A percentile compares a stretch with the other conserved stretches of the same genome.
These are phyloP conservation scores for Isochrysis galbana DNA, from an alignment of 78 protist species.

Conservation along the genomic window DNA sequence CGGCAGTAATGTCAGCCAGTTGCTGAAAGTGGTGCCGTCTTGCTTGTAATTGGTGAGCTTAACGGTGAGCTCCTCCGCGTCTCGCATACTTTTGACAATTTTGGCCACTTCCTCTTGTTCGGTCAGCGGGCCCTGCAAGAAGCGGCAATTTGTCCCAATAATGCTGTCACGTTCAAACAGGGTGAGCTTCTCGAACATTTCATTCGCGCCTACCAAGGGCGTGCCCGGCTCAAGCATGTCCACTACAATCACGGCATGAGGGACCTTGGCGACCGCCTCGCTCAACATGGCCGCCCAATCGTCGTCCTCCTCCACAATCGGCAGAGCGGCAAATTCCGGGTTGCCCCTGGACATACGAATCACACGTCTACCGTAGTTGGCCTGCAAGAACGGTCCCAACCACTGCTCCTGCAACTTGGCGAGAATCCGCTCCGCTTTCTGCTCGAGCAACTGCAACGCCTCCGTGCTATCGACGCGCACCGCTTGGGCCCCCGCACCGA, in stretches of 20 bases:
- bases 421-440: neutral
- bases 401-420: neutral
- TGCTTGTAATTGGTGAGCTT: neutral
- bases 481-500: neutral
- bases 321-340: neutral
- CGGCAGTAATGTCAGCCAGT: neutral
- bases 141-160: constrained; percentile 31
- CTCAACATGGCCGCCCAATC: neutral
- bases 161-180: neutral
- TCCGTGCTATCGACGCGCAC: neutral
- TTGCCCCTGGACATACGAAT: neutral
- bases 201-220: neutral
- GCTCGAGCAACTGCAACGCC: neutral
- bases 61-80: too few species aligned
- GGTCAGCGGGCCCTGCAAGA: constrained; percentile 3
- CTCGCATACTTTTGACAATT: neutral
- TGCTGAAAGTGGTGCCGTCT: neutral
- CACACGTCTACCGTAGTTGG: neutral
- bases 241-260: neutral
- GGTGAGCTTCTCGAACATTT: neutral
- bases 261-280: neutral
- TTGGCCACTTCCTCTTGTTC: neutral
- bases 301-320: neutral
- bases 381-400: neutral
- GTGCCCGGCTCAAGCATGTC: neutral